Percentiles rank a stretch among this genome's conserved stretches.
These are phyloP conservation scores for Phytopythium boreale DNA, from an alignment of 352 stramenopile species.

Conservation along the genomic window DNA sequence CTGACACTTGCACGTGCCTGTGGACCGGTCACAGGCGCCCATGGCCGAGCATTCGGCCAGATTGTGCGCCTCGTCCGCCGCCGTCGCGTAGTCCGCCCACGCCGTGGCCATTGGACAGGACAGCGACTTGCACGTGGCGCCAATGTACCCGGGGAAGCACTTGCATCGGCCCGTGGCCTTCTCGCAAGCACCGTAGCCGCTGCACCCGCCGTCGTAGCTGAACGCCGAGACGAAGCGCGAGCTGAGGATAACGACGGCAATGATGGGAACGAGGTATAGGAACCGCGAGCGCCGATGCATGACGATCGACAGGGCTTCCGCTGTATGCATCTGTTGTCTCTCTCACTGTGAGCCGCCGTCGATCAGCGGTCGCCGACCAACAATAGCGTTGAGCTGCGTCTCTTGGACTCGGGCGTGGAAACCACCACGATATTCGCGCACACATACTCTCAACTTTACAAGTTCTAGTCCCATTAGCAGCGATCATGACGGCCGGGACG, in stretches of 20 bases:
- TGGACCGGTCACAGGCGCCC: conserved; percentile 75
- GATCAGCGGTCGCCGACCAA: background rate
- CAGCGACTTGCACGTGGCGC: conserved; percentile 51
- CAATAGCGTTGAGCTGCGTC: conserved; percentile 3
- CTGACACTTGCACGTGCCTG: conserved; percentile 56
- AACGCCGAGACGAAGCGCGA: conserved; percentile 15
- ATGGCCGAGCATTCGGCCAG: conserved; percentile 83
- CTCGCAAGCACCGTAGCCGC: conserved; percentile 63
- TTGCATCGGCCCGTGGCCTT: conserved; percentile 55
- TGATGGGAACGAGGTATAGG: background rate
- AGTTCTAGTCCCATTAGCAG: no score
- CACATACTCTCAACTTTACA: no score
- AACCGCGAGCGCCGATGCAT: conserved; percentile 8
- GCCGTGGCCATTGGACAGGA: conserved; percentile 47
- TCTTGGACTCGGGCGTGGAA: background rate
- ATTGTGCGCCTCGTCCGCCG: conserved; percentile 63
- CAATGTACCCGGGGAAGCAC: conserved; percentile 80
- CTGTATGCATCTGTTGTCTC: conserved; percentile 12
- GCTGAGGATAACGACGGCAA: background rate
- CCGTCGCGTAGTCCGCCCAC: conserved; percentile 66
- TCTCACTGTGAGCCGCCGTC: background rate
- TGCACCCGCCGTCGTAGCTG: conserved; percentile 84
- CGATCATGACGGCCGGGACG: conserved; percentile 13
- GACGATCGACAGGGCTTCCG: background rate
- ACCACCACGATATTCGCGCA: background rate